Evolutionary conservation across 495 filamentous ascomycete species (phyloP).

Genomic region (Polyplosphaeria fusca): DNA sequence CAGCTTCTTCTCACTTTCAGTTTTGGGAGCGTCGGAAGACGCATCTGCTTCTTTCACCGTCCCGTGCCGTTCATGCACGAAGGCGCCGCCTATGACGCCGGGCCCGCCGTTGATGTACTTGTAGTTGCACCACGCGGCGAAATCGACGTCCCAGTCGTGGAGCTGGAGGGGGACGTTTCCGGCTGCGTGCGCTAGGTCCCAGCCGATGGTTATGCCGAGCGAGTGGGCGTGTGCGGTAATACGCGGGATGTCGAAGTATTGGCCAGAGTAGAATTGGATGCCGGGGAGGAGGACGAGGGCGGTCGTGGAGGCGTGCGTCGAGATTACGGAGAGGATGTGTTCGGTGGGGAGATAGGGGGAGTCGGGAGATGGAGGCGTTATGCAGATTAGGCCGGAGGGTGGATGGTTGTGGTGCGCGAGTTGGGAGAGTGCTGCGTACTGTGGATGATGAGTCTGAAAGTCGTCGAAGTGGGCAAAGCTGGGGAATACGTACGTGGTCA

Average conservation of each 20-base stretch:
- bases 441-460: neutral
- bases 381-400: slow-evolving; percentile 18
- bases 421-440: slow-evolving; percentile 30
- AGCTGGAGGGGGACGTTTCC: slow-evolving; percentile 83
- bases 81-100: slow-evolving; percentile 79
- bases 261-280: slow-evolving; percentile 93
- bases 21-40: neutral
- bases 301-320: slow-evolving; percentile 68
- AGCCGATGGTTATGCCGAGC: slow-evolving; percentile 76
- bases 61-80: slow-evolving; percentile 77
- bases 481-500: slow-evolving; percentile 48
- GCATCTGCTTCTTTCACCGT: slow-evolving; percentile 16
- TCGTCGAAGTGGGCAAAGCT: neutral
- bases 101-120: slow-evolving; percentile 95
- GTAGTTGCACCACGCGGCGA: slow-evolving; percentile 95
- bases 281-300: slow-evolving; percentile 83
- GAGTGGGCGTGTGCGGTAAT: slow-evolving; percentile 80
- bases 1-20: neutral
- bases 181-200: slow-evolving; percentile 93
- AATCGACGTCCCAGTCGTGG: slow-evolving; percentile 93
- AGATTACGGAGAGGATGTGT: slow-evolving; percentile 65
- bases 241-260: slow-evolving; percentile 77
- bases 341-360: slow-evolving; percentile 27
- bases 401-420: slow-evolving; percentile 30
- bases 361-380: slow-evolving; percentile 14